Base-by-base conservation (phyloP, 805 yeast genomes). In the Kuraishia floccosa region DNA sequence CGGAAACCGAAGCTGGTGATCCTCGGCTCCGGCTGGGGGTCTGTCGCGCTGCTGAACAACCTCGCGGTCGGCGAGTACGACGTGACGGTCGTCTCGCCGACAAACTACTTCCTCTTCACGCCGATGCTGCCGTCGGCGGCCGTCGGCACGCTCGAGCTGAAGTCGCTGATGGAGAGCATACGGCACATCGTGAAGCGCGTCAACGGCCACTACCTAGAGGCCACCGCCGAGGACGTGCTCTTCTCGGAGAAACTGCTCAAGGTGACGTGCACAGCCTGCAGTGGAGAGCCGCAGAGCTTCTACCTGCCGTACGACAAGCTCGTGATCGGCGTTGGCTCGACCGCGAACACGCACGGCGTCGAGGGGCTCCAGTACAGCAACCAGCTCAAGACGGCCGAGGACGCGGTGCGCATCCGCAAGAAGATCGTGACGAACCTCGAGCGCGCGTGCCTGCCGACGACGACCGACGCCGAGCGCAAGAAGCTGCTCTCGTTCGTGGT, bases 21-120 rank as follows among this genome's bases (percentile, higher is more conserved):
- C 21, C 55, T 76, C 22, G 84, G 84, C 12, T 65, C 76, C 24
- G 84, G 84, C 28, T 76, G 84, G 84, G 84, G 80, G 2, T 65
- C 80, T 6, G 80, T 72, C 18, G 72, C 76, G 10, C 43, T 75
- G 7, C 56, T 76, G 39, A 72, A 68, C 43, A 54, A 57, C 27
- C 46, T 76, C 32, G 60, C 61, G 35, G 61, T 68, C 16, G 66
- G 67, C 26, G 71, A 68, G 39, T 76, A 74, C 47, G 76, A 75
- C 40, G 74, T 76, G 33, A 73, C 80, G 3, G 75, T 76, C 17
- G 61, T 76, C 23, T 73, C 82, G 3, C 84, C 84, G 16, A 72
- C 76, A 3, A 75, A 75, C 46, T 76, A 76, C 49, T 76, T 76
- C 50, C 48, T 76, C 38, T 76, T 76, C 51, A 76, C 84, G 13